These are phyloP conservation scores for Brasenia schreberi DNA, from an alignment of 164 flowering plant genomes.

Conservation along the genomic window DNA sequence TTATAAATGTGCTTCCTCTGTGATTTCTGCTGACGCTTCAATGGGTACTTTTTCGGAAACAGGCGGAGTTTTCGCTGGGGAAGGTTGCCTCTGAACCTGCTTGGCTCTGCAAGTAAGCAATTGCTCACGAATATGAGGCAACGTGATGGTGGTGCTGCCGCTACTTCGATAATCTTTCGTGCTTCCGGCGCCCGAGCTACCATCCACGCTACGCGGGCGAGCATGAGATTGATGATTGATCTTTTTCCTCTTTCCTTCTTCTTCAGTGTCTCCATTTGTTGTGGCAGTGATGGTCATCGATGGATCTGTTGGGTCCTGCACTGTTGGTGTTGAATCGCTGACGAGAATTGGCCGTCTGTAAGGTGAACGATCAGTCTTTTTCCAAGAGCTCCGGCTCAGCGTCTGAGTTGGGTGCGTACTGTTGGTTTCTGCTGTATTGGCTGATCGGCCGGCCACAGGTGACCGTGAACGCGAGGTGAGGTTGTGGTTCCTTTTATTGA, in stretches of 20 bases:
- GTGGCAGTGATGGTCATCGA: background rate
- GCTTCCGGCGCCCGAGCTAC: background rate
- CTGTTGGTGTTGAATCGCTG: background rate
- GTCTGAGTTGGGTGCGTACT: constrained; percentile 31
- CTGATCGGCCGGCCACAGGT: constrained; percentile 31
- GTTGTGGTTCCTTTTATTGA: constrained; percentile 15
- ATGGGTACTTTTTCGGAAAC: background rate
- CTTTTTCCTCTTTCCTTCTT: background rate
- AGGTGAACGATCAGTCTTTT: constrained; percentile 79
- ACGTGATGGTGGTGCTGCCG: background rate
- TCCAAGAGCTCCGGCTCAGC: constrained; percentile 68
- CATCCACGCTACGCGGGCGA: background rate
- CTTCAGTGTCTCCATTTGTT: background rate
- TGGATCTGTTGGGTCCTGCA: background rate
- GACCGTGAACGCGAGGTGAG: constrained; percentile 79
- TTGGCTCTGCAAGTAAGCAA: background rate
- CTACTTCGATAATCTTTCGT: background rate
- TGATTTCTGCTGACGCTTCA: too few species aligned
- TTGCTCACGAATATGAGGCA: background rate
- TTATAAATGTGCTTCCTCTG: too few species aligned
- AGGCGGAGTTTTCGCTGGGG: background rate
- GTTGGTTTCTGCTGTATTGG: constrained; percentile 13
- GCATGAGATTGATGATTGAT: background rate
- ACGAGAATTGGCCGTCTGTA: constrained; percentile 32
- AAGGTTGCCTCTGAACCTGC: background rate